Evolutionary conservation across 345 rosid genomes (phyloP), one percentile per base, ranked within the genome.

Genomic region (Populus deltoides): DNA sequence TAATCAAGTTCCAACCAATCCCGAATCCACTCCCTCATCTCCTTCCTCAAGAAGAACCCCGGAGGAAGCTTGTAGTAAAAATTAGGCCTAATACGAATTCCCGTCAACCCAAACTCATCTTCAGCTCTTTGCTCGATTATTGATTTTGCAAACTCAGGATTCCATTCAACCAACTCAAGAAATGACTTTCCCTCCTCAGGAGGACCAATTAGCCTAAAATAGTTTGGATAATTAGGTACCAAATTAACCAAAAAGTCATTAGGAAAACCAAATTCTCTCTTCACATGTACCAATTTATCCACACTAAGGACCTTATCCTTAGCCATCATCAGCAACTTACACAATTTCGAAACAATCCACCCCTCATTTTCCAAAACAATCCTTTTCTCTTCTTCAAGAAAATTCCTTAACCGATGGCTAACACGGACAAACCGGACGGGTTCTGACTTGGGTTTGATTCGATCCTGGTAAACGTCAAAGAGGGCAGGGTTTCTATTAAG

Each of bases 11-110:
- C 97, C 70, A 89, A 73, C 98, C 99, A 96, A 78, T 92, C 97
- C 81, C 97, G 88, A 43, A 86, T 84, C 98, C 98, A 96, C 63
- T 96, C 98, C 75, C 93, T 89, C 99, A 93, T 96, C 84, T 96
- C 97, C 84, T 93, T 92, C 87, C 79, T 92, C 29, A 93, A 71
- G 82, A 83, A 87, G 83, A 91, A 90, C 2, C 98, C 97, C 0
- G 85, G 41, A 0, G 99, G 97, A 63, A 96, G 79, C 78, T 89
- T 91, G 27, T 86, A 89, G 72, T 83, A 49, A 83, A 90, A 91
- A 82, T 92, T 93, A 35, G 97, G 93, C 62, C 95, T 72, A 33
- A 89, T 78, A 16, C 86, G 71, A 18, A 96, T 87, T 74, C 97
- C 95, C 0, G 89, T 91, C 45, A 82, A 51, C 63, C 73, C 59